Conservation (phyloP, 1,139 yeast species). For the Diutina catenulata region DNA sequence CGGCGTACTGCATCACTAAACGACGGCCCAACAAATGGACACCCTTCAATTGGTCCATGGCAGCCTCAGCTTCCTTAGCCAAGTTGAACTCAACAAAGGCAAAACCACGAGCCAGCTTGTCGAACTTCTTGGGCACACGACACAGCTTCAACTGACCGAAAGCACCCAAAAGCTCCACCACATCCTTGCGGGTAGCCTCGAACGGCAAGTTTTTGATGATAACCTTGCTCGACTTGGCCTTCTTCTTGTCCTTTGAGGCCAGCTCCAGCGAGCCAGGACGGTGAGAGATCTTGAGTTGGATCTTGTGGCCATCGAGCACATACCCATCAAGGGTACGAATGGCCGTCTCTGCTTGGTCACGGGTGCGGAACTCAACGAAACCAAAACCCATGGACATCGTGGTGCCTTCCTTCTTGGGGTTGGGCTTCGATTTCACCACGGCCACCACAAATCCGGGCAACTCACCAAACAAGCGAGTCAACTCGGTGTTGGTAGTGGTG, state of each 20-base stretch:
- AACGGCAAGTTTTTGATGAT: conserved; percentile 95
- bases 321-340: conserved; percentile 65
- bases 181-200: conserved; percentile 88
- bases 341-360: conserved; percentile 70
- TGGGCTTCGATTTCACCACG: conserved; percentile 79
- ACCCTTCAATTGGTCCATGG: conserved; percentile 91
- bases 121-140: conserved; percentile 92
- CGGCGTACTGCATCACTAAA: conserved; percentile 90
- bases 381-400: conserved; percentile 94
- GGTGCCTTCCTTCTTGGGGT: conserved; percentile 58
- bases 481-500: conserved; percentile 50
- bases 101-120: conserved; percentile 91
- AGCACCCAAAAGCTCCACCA: conserved; percentile 80
- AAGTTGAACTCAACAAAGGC: conserved; percentile 91
- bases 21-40: conserved; percentile 95
- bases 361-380: conserved; percentile 77
- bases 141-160: conserved; percentile 93
- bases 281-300: conserved; percentile 80
- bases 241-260: conserved; percentile 20
- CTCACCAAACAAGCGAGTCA: conserved; percentile 52
- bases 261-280: conserved; percentile 36
- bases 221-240: conserved; percentile 49
- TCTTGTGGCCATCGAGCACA: conserved; percentile 77
- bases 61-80: conserved; percentile 86
- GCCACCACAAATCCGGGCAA: conserved; percentile 76